Conservation (phyloP, 768 basidiomycete species). For the Mycena alexandri region DNA sequence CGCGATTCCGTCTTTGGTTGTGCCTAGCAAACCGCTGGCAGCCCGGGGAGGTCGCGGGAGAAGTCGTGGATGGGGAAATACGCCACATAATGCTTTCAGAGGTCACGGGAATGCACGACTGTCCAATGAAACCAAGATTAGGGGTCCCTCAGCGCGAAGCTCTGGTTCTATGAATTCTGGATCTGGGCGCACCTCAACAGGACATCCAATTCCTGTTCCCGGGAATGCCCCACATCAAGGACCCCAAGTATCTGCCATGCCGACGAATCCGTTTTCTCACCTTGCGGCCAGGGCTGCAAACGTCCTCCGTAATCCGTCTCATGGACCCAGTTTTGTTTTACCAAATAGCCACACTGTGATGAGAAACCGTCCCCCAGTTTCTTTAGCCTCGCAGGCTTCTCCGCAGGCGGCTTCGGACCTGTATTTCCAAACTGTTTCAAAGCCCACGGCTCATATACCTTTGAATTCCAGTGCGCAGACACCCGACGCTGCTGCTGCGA, state of each 20-base stretch:
- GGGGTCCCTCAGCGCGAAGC: not conserved
- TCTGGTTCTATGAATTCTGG: slow-evolving; percentile 1
- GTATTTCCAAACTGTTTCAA: too few relatives aligned
- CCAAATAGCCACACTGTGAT: too few relatives aligned
- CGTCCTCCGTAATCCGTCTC: too few relatives aligned
- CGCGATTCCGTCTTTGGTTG: slow-evolving; percentile 16
- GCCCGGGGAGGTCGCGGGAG: slow-evolving; percentile 14
- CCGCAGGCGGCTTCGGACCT: too few relatives aligned
- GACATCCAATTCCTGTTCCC: not conserved
- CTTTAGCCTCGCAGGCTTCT: too few relatives aligned
- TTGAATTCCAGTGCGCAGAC: not conserved
- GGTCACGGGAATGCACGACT: too few relatives aligned
- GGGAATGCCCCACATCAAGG: too few relatives aligned
- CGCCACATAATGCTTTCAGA: not conserved
- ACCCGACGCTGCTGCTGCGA: not conserved
- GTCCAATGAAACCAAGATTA: not conserved
- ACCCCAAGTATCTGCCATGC: too few relatives aligned
- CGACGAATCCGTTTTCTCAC: too few relatives aligned
- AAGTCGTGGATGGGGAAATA: not conserved
- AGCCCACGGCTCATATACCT: not conserved
- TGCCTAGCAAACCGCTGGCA: slow-evolving; percentile 12
- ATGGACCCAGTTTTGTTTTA: too few relatives aligned
- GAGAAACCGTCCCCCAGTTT: too few relatives aligned
- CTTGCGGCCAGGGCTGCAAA: too few relatives aligned
- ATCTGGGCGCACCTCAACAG: not conserved